A percentile compares a stretch with the other conserved stretches of the same genome.
These are phyloP conservation scores for Pythium brachiatum DNA, from an alignment of 352 stramenopile species.

Conservation along the genomic window DNA sequence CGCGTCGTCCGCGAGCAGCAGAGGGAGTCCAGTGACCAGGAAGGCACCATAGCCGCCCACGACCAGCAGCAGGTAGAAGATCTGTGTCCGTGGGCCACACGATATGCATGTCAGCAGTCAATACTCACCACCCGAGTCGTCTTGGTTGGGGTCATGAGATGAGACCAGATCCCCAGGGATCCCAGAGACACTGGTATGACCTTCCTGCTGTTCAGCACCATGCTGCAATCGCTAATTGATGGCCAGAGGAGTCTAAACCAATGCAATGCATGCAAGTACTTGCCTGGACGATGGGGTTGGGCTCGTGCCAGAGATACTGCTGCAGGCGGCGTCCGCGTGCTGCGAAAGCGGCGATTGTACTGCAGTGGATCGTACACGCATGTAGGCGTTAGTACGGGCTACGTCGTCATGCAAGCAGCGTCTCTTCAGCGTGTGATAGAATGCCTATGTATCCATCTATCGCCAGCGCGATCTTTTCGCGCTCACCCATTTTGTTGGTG, in stretches of 20 bases:
- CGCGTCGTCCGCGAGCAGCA: constrained; percentile 36
- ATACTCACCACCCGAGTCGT: not conserved
- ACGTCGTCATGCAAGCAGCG: not conserved
- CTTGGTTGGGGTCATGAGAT: not conserved
- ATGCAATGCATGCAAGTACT: not conserved
- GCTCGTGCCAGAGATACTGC: constrained; percentile 27
- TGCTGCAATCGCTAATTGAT: too few relatives aligned
- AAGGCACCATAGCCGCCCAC: constrained; percentile 57
- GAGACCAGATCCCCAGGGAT: not conserved
- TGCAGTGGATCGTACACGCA: not conserved
- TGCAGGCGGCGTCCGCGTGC: constrained; percentile 14
- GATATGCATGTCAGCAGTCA: not conserved
- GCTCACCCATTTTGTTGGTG: not conserved
- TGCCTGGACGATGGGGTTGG: constrained; percentile 38
- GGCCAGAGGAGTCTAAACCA: too few relatives aligned
- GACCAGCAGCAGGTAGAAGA: constrained; percentile 62
- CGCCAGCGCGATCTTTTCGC: not conserved
- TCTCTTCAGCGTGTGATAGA: not conserved
- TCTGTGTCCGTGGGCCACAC: constrained; percentile 23
- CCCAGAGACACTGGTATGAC: constrained; percentile 2
- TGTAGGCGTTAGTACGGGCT: not conserved
- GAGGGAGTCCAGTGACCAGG: constrained; percentile 40
- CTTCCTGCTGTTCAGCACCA: too few relatives aligned
- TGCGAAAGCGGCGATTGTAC: not conserved
- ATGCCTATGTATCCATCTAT: not conserved